Evolutionary conservation across 202 grass and related monocot species (phyloP).

Genomic region (Schoenoplectus tabernaemontani): DNA sequence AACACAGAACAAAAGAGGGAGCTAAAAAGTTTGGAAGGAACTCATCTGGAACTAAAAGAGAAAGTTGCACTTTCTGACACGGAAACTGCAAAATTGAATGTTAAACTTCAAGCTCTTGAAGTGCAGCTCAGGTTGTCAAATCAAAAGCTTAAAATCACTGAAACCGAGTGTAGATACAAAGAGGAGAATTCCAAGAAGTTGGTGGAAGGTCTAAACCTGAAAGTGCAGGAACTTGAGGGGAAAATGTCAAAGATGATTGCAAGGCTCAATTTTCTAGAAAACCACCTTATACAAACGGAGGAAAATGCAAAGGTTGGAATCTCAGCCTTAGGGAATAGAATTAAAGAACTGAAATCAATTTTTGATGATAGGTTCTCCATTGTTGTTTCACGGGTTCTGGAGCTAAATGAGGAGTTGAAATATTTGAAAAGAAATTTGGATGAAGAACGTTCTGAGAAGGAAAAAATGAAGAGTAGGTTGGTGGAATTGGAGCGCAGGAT

Average conservation of each 20-base stretch:
- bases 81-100: constrained; percentile 41
- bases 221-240: constrained; percentile 38
- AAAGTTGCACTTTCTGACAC: constrained; percentile 27
- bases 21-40: constrained; percentile 25
- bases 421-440: constrained; percentile 35
- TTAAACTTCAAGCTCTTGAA: constrained; percentile 46
- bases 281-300: constrained; percentile 42
- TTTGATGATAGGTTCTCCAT: constrained; percentile 23
- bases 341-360: constrained; percentile 36
- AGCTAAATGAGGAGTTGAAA: constrained; percentile 41
- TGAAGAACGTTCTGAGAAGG: constrained; percentile 41
- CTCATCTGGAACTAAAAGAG: constrained; percentile 33
- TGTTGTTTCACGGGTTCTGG: constrained; percentile 29
- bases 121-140: constrained; percentile 51
- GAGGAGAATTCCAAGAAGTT: constrained; percentile 36
- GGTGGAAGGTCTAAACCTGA: constrained; percentile 30
- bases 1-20: constrained; percentile 34
- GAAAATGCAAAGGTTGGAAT: constrained; percentile 22
- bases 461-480: constrained; percentile 30
- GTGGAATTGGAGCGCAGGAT: constrained; percentile 33
- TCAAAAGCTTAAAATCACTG: constrained; percentile 56
- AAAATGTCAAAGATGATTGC: constrained; percentile 32
- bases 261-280: constrained; percentile 37
- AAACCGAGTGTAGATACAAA: constrained; percentile 58
- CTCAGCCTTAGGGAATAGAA: constrained; percentile 29